Evolutionary conservation across 768 basidiomycete genomes (phyloP).

Genomic region (Crepidotus variabilis): DNA sequence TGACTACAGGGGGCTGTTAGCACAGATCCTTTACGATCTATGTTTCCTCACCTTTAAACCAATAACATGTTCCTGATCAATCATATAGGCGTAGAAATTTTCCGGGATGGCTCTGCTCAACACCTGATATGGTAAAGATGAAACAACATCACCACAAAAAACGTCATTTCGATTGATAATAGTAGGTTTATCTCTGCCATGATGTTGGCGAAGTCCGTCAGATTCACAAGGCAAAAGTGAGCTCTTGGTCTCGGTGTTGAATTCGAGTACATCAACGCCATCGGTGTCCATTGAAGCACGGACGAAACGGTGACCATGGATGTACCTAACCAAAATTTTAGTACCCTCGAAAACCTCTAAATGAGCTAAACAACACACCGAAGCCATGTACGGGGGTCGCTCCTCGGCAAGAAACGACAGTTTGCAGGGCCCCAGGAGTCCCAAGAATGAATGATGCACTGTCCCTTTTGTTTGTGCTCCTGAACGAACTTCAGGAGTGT

Average conservation of each 20-base stretch:
- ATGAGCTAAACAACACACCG: background rate
- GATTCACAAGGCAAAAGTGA: background rate
- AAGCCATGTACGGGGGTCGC: background rate
- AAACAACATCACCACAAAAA: constrained; percentile 5
- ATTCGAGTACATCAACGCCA: constrained; percentile 9
- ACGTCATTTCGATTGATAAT: background rate
- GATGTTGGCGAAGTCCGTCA: background rate
- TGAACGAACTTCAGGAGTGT: background rate
- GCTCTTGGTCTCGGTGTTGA: background rate
- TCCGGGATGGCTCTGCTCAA: background rate
- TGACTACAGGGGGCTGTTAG: background rate
- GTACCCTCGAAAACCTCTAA: background rate
- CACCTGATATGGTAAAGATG: constrained; percentile 8
- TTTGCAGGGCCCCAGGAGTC: background rate
- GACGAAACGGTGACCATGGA: constrained; percentile 16
- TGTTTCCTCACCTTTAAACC: constrained; percentile 8
- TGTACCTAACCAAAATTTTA: background rate
- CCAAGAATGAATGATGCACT: background rate
- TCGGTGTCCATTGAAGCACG: background rate
- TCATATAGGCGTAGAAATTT: constrained; percentile 12
- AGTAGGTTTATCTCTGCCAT: background rate
- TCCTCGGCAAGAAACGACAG: background rate
- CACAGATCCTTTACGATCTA: background rate
- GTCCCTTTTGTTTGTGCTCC: background rate
- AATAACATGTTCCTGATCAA: constrained; percentile 14